These are phyloP conservation scores for Erodium texanum DNA, from an alignment of 441 rosid species.

Conservation along the genomic window DNA sequence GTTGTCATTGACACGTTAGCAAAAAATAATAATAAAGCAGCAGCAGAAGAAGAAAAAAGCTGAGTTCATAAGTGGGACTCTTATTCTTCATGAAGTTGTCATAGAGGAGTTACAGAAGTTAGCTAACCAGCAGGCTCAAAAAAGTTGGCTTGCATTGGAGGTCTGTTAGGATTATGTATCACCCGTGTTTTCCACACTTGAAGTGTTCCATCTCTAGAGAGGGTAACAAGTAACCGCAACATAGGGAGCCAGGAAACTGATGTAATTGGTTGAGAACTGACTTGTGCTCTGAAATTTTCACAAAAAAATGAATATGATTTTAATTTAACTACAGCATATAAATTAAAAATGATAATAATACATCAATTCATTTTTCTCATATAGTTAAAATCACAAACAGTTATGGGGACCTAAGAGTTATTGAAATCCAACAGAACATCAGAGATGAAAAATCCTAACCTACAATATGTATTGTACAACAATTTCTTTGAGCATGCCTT, in stretches of 20 bases:
- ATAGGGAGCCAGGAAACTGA: conserved; percentile 88
- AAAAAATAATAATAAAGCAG: not conserved
- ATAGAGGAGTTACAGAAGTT: not conserved
- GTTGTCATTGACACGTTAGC: not conserved
- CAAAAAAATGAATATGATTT: not conserved
- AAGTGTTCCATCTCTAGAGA: conserved; percentile 87
- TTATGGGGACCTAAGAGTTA: not conserved
- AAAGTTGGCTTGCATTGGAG: conserved; percentile 88
- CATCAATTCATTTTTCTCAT: not conserved
- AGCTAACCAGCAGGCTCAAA: conserved; percentile 82
- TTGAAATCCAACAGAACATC: not conserved
- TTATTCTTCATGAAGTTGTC: not conserved
- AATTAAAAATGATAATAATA: not conserved
- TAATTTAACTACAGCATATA: not conserved
- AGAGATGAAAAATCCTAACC: not conserved
- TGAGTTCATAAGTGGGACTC: not conserved
- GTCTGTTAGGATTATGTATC: conserved; percentile 75
- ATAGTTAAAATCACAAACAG: conserved; percentile 1
- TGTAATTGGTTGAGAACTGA: conserved; percentile 89
- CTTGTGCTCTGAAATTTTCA: conserved; percentile 58
- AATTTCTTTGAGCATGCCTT: not conserved
- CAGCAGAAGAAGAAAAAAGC: not conserved
- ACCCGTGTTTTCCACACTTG: conserved; percentile 94
- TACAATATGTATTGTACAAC: not conserved
- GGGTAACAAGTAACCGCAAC: conserved; percentile 75